Conservation (phyloP, 1,284 basidiomycete genomes). For the Fomitiporia mediterranea region DNA sequence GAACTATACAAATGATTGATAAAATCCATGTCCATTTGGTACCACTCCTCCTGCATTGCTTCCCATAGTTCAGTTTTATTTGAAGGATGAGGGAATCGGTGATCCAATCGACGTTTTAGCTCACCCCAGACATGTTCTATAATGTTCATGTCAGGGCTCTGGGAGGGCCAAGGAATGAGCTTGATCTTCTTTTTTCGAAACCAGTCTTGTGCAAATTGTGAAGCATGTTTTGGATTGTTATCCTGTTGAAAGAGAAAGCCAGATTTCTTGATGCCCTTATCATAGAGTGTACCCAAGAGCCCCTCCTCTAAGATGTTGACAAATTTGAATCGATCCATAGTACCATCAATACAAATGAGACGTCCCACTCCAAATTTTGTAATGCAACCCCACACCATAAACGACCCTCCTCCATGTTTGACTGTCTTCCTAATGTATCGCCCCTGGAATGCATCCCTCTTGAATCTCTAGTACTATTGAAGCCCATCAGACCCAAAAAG, state of each 20-base stretch:
- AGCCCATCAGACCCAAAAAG: conserved; percentile 32
- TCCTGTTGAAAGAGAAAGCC: conserved; percentile 18
- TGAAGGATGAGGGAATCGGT: conserved; percentile 22
- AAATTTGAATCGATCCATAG: conserved; percentile 12
- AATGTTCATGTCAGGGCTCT: conserved; percentile 35
- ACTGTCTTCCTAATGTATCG: conserved; percentile 11
- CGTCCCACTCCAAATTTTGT: conserved; percentile 9
- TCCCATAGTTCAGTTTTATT: conserved; percentile 29
- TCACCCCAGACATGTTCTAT: conserved; percentile 36
- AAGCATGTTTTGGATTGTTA: conserved; percentile 14
- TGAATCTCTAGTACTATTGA: conserved; percentile 26
- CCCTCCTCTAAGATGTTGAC: conserved; percentile 18
- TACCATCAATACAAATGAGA: conserved; percentile 16
- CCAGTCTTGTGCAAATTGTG: conserved; percentile 27
- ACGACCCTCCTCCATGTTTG: conserved; percentile 18
- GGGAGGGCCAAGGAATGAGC: conserved; percentile 32
- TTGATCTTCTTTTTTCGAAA: conserved; percentile 31
- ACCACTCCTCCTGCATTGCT: conserved; percentile 26
- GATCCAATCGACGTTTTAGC: conserved; percentile 26
- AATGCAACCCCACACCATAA: conserved; percentile 23
- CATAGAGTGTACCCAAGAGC: conserved; percentile 15
- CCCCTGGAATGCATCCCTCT: conserved; percentile 16
- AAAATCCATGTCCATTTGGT: conserved; percentile 18
- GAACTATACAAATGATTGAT: conserved; percentile 24
- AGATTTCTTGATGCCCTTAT: neutral